Evolutionary conservation across 495 filamentous ascomycete species (phyloP).

Genomic region (Beverwykella pulmonaria): DNA sequence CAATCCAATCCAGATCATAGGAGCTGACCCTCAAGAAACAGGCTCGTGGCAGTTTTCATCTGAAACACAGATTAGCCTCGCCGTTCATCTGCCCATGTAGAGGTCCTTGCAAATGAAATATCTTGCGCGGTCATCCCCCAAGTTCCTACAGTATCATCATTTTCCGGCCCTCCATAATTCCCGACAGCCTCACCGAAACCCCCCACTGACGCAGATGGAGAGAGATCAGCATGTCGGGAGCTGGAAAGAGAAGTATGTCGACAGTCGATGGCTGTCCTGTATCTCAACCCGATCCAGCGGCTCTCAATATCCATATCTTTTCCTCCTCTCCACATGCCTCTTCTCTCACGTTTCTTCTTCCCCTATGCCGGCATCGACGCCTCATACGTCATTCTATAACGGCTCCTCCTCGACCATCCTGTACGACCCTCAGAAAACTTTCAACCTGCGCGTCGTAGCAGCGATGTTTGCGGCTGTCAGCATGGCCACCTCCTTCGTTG

Average conservation of each 20-base stretch:
- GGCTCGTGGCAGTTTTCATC: constrained; percentile 2
- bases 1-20: background rate
- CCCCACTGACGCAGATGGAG: background rate
- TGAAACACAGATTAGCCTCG: background rate
- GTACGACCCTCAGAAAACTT: constrained; percentile 25
- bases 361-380: background rate
- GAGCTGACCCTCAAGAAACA: background rate
- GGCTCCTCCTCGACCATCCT: constrained; percentile 19
- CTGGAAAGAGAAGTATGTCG: constrained; percentile 1
- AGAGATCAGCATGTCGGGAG: background rate
- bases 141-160: background rate
- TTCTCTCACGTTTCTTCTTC: background rate
- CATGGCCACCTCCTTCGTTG: constrained; percentile 52
- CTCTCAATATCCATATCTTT: background rate
- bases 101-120: background rate
- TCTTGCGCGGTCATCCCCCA: background rate
- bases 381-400: constrained; percentile 3
- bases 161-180: background rate
- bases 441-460: constrained; percentile 38
- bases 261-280: background rate
- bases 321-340: background rate
- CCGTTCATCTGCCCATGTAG: constrained; percentile 11
- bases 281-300: background rate
- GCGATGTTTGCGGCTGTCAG: constrained; percentile 54
- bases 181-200: background rate